Base-by-base conservation (phyloP, 2,329 filamentous ascomycete genomes). In the Pestalotiopsis sp. region DNA sequence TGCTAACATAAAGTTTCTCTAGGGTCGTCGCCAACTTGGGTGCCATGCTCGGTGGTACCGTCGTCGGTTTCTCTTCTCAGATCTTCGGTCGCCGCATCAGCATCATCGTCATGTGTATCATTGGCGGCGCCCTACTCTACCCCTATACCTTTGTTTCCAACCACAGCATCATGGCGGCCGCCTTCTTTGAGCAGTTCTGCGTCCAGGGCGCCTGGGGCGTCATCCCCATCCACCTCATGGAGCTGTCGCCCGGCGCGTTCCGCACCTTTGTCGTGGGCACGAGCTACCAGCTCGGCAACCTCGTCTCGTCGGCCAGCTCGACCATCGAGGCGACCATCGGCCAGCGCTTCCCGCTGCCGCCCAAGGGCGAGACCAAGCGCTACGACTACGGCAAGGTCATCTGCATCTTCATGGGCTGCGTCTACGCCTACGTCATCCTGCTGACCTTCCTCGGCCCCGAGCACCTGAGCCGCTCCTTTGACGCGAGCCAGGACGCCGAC, bases 381-480 rank as follows among this genome's bases (percentile, higher is more conserved):
- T 94, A 91, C 78, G 83, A 93, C 69, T 97, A 97, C 73, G 94
- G 93, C 52, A 91, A 91, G 74, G 94, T 97, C 11, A 95, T 97
- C 72, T 94, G 91, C 76, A 96, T 97, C 76, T 97, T 97, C 81
- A 94, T 97, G 92, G 94, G 86, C 1, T 94, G 91, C 73, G 94
- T 97, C 1, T 97, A 87, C 73, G 85, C 76, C 31, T 90, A 89
- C 69, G 83, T 88, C n/a, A 84, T 90, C 49, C 1, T 89, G 5
- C 76, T 94, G 67, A 91, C 90, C 0, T 78, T 93, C 11, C 58
- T 93, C 3, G 92, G 92, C 0, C 87, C 87, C 1, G 87, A 89
- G 79, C 82, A 86, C 69, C 75, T 88, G 66, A 77, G 81, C 41
- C 81, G 84, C 71, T 85, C 82, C 71, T 87, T 89, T 72, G 86